phyloP scores from a whole-genome alignment of 202 grass and related monocot genomes.

The Carex sylvatica region DNA sequence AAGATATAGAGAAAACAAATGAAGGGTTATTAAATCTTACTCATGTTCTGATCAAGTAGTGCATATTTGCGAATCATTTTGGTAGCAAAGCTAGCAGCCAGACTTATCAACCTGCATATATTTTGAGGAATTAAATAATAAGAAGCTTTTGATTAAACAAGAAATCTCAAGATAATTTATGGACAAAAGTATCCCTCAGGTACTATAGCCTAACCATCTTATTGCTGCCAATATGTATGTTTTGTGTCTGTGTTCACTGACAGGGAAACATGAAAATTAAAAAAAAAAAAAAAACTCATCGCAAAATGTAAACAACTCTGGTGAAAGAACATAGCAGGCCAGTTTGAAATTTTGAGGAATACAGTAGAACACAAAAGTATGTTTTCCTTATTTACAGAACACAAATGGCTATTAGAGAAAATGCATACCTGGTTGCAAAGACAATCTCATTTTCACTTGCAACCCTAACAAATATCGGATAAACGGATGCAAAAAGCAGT shows the following conservation, averaged over 20 bases:
- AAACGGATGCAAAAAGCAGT: slow-evolving; percentile 72
- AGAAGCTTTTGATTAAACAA: background rate
- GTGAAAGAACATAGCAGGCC: background rate
- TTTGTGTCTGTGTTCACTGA: background rate
- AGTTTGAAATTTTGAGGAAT: background rate
- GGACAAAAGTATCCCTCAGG: background rate
- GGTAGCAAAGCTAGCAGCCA: slow-evolving; percentile 86
- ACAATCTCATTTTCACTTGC: slow-evolving; percentile 62
- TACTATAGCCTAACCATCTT: slow-evolving; percentile 52
- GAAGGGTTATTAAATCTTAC: slow-evolving; percentile 32
- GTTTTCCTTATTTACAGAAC: background rate
- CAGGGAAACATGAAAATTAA: slow-evolving; percentile 1
- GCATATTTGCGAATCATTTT: slow-evolving; percentile 83
- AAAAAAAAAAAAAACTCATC: background rate
- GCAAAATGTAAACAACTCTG: background rate
- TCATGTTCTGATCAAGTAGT: slow-evolving; percentile 45
- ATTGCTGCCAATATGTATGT: slow-evolving; percentile 35
- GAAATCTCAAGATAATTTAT: background rate
- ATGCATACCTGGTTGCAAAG: slow-evolving; percentile 67
- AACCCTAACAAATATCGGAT: slow-evolving; percentile 56
- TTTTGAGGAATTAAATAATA: background rate
- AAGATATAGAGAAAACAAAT: slow-evolving; percentile 1
- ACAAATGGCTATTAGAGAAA: slow-evolving; percentile 12
- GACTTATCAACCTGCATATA: slow-evolving; percentile 77
- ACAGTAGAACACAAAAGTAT: background rate